Evolutionary conservation across 2,329 filamentous ascomycete genomes (phyloP).

Genomic region (Aspergillus latus): DNA sequence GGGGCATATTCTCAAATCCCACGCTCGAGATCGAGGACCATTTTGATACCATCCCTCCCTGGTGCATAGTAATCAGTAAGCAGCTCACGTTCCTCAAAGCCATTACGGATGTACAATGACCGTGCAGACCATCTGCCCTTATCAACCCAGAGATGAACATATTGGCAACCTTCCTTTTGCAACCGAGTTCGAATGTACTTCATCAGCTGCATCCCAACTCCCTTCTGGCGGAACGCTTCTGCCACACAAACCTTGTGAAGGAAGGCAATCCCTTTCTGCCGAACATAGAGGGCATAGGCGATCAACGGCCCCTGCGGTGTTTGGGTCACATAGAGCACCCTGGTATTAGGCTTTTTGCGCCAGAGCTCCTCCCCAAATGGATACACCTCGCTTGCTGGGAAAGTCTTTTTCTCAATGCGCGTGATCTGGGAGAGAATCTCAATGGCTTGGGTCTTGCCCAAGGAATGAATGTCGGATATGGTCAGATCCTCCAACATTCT

Average conservation of each 20-base stretch:
- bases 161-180: conserved; percentile 48
- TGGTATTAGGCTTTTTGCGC: conserved; percentile 51
- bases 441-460: conserved; percentile 35
- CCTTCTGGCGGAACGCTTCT: conserved; percentile 46
- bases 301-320: conserved; percentile 30
- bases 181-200: conserved; percentile 45
- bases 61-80: conserved; percentile 53
- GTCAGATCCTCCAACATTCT: conserved; percentile 28
- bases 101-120: conserved; percentile 46
- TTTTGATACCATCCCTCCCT: conserved; percentile 49
- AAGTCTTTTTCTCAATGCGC: conserved; percentile 51
- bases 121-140: conserved; percentile 47
- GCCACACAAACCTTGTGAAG: conserved; percentile 56
- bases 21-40: conserved; percentile 40
- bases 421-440: conserved; percentile 38
- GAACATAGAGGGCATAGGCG: conserved; percentile 51
- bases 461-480: conserved; percentile 41
- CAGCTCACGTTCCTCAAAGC: conserved; percentile 49
- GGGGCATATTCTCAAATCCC: conserved; percentile 28
- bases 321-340: conserved; percentile 39
- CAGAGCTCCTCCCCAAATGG: conserved; percentile 48
- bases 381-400: conserved; percentile 53
- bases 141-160: conserved; percentile 55
- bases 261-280: conserved; percentile 46
- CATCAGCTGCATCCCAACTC: conserved; percentile 49